These are phyloP conservation scores for Nosema granulosis DNA, from an alignment of 371 early-diverging fungal genomes.

Conservation along the genomic window DNA sequence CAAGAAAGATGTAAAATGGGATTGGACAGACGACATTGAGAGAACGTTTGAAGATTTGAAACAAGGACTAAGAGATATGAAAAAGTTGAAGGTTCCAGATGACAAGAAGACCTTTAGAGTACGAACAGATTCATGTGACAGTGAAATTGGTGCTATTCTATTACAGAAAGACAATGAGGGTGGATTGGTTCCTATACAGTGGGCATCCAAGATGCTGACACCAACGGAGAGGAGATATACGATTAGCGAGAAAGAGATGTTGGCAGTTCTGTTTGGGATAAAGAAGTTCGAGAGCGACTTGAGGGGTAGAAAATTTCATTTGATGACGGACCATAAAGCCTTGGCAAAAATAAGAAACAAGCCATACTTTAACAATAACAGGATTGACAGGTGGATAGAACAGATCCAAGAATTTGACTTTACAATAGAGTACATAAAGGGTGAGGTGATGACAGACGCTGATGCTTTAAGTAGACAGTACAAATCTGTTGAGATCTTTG, in stretches of 20 bases:
- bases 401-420: conserved; percentile 42
- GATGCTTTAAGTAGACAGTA: conserved; percentile 49
- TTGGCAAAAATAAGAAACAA: conserved; percentile 41
- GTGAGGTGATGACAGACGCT: conserved; percentile 13
- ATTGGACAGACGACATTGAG: conserved; percentile 27
- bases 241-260: conserved; percentile 51
- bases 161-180: conserved; percentile 32
- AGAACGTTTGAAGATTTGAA: conserved; percentile 1
- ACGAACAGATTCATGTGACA: conserved; percentile 47
- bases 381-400: conserved; percentile 45
- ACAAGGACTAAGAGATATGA: background rate
- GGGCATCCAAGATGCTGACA: conserved; percentile 33
- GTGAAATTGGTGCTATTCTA: conserved; percentile 46
- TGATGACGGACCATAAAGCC: conserved; percentile 59
- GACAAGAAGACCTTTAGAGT: conserved; percentile 36
- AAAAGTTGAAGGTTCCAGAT: conserved; percentile 27
- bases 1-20: conserved; percentile 1
- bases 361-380: background rate
- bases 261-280: conserved; percentile 31
- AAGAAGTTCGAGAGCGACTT: conserved; percentile 51
- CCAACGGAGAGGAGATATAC: conserved; percentile 38
- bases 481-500: no score
- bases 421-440: conserved; percentile 32
- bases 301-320: conserved; percentile 38
- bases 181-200: conserved; percentile 11